Conservation (phyloP, 2,329 filamentous ascomycete genomes). For the Pyricularia sp. region DNA sequence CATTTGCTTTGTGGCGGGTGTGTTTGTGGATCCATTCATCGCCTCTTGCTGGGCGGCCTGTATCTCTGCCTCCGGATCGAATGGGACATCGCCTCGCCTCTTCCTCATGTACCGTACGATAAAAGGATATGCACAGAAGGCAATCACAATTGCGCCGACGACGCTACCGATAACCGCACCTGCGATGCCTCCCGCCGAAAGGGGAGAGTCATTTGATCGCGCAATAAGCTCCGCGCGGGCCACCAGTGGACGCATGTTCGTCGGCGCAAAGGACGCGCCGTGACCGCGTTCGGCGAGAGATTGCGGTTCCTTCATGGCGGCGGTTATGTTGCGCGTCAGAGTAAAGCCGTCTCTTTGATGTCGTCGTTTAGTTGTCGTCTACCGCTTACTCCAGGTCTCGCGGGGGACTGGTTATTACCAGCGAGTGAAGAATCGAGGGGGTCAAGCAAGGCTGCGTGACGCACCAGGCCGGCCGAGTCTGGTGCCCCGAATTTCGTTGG, state of each 20-base stretch:
- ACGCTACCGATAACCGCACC: slow-evolving; percentile 20
- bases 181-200: slow-evolving; percentile 19
- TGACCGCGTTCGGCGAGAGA: not conserved
- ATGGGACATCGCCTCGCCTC: slow-evolving; percentile 8
- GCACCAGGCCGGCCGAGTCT: not conserved
- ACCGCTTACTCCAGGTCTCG: not conserved
- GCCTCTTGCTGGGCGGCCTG: slow-evolving; percentile 11
- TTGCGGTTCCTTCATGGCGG: not conserved
- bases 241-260: not conserved
- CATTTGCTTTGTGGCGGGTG: not conserved
- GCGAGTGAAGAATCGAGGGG: not conserved
- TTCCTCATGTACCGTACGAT: slow-evolving; percentile 17
- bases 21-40: not conserved
- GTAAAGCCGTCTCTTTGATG: not conserved
- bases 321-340: not conserved
- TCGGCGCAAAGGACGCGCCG: not conserved
- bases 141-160: slow-evolving; percentile 15
- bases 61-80: slow-evolving; percentile 15
- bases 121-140: slow-evolving; percentile 19
- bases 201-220: not conserved
- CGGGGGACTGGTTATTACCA: not conserved
- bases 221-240: not conserved
- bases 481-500: slow-evolving; percentile 3
- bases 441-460: not conserved
- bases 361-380: not conserved